phyloP scores from a whole-genome alignment of 2,329 filamentous ascomycete genomes.

The Fusarium euwallaceae region DNA sequence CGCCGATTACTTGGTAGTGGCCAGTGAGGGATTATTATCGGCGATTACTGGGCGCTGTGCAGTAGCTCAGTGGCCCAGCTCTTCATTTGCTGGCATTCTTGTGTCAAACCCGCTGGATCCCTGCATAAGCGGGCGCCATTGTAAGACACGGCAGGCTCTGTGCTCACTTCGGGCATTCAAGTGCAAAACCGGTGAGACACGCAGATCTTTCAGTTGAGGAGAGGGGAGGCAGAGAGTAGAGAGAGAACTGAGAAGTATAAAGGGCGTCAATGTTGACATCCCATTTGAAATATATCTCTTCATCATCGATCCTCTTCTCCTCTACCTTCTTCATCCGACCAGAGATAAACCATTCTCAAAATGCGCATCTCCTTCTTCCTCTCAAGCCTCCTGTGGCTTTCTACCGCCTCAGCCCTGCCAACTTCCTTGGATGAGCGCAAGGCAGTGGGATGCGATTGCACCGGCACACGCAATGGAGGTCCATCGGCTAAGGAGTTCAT shows the following conservation, averaged over 20 bases:
- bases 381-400: slow-evolving; percentile 28
- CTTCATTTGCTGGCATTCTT: slow-evolving; percentile 6
- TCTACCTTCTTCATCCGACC: no score
- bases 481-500: slow-evolving; percentile 43
- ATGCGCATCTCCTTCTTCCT: slow-evolving; percentile 38
- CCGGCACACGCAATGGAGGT: slow-evolving; percentile 38
- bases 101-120: slow-evolving; percentile 2
- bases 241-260: background rate
- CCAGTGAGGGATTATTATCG: background rate
- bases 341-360: background rate
- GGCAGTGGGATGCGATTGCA: slow-evolving; percentile 37
- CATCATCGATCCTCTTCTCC: background rate
- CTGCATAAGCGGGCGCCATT: slow-evolving; percentile 4
- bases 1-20: background rate
- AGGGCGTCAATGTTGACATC: background rate
- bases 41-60: background rate
- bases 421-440: slow-evolving; percentile 13
- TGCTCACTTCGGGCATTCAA: slow-evolving; percentile 12
- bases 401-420: slow-evolving; percentile 27
- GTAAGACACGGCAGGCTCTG: slow-evolving; percentile 19
- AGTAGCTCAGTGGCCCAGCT: background rate
- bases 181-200: slow-evolving; percentile 7
- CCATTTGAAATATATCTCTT: fast-evolving
- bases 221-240: background rate
- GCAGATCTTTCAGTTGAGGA: slow-evolving; percentile 9